Percentiles rank a stretch among this genome's conserved stretches.
Conservation (phyloP, 1,284 basidiomycete genomes). For the Microbotryum scabiosae region DNA sequence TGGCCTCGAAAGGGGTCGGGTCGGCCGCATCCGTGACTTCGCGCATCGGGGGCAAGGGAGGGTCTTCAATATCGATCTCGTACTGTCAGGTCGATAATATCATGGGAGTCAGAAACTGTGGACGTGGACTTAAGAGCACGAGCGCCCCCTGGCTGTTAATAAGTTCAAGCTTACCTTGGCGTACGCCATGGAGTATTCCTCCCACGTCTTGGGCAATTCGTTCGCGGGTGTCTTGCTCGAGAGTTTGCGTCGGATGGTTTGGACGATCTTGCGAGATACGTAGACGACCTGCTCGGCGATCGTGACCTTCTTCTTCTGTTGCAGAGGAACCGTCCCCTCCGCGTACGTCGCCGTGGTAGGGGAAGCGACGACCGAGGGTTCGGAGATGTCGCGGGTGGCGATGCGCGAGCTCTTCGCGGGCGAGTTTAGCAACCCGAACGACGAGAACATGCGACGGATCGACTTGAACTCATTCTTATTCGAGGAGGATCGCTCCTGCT, state of each 20-base stretch:
- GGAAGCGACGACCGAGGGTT: too few relatives aligned
- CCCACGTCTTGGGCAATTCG: constrained; percentile 32
- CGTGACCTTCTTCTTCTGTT: neutral
- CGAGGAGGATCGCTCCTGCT: too few relatives aligned
- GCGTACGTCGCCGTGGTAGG: too few relatives aligned
- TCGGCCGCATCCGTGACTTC: neutral
- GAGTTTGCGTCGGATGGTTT: constrained; percentile 18
- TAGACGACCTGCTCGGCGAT: constrained; percentile 4
- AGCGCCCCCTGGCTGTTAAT: neutral
- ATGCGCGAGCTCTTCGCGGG: too few relatives aligned
- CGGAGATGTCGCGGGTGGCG: too few relatives aligned
- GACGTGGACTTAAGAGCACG: neutral
- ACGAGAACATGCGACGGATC: too few relatives aligned
- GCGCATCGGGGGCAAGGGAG: constrained; percentile 22
- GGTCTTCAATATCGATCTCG: constrained; percentile 31
- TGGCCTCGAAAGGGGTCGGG: constrained; percentile 22
- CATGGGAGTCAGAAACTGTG: neutral
- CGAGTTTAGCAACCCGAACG: too few relatives aligned
- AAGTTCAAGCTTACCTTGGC: constrained; percentile 18
- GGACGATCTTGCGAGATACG: neutral
- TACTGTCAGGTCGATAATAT: constrained; percentile 3
- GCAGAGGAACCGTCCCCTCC: neutral
- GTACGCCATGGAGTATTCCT: constrained; percentile 30
- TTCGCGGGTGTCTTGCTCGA: constrained; percentile 31
- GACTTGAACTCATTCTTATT: too few relatives aligned